phyloP scores from a whole-genome alignment of 805 yeast genomes.

The Ogataea siamensis region DNA sequence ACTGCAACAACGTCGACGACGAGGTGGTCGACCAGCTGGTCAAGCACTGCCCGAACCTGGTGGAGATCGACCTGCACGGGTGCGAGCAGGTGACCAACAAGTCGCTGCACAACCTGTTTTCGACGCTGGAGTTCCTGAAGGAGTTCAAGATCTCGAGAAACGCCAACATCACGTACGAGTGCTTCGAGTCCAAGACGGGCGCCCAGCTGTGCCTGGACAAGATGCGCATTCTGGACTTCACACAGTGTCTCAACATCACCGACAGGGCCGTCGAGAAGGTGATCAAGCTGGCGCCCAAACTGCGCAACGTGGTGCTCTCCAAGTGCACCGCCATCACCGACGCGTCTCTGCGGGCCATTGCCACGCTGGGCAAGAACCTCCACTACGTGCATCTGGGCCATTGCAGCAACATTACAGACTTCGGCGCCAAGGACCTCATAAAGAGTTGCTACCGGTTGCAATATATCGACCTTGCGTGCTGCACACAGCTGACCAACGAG shows the following conservation, averaged over 20 bases:
- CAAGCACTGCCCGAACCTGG: constrained; percentile 71
- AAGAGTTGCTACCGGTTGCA: constrained; percentile 80
- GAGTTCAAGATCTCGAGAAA: constrained; percentile 83
- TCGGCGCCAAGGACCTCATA: constrained; percentile 74
- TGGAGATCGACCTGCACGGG: constrained; percentile 85
- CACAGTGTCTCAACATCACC: constrained; percentile 77
- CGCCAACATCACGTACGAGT: constrained; percentile 61
- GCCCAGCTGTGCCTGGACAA: constrained; percentile 48
- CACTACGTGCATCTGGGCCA: constrained; percentile 94
- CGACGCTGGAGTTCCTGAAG: constrained; percentile 66
- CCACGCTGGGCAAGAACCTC: constrained; percentile 71
- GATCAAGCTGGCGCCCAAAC: constrained; percentile 74
- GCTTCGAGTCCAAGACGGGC: constrained; percentile 44
- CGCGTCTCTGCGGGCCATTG: constrained; percentile 65
- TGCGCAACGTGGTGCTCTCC: constrained; percentile 84
- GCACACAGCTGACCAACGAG: constrained; percentile 82
- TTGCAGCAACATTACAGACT: constrained; percentile 86
- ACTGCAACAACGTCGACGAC: constrained; percentile 65
- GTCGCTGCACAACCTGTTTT: constrained; percentile 56
- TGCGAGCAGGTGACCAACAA: constrained; percentile 71
- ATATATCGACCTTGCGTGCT: constrained; percentile 93
- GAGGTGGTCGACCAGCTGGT: constrained; percentile 58
- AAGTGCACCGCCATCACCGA: constrained; percentile 89
- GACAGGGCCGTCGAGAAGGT: constrained; percentile 75
- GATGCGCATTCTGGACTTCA: constrained; percentile 78